Percentiles rank a stretch among this genome's conserved stretches.
Conservation (phyloP, 2,329 filamentous ascomycete genomes). For the Fusarium virguliforme region DNA sequence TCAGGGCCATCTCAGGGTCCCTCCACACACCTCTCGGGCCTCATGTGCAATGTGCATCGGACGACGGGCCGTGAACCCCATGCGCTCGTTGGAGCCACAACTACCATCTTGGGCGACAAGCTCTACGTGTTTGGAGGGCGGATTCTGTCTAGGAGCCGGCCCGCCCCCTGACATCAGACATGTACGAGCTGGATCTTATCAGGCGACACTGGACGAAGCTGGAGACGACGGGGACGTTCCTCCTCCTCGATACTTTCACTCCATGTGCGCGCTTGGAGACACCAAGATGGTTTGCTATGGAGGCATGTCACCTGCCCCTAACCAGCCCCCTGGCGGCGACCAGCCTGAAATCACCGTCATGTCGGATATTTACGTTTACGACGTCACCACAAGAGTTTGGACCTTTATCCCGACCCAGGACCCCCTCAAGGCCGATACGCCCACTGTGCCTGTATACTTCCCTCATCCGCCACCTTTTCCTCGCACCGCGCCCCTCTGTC, state of each 20-base stretch:
- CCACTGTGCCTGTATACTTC: constrained; percentile 93
- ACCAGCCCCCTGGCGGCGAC: constrained; percentile 63
- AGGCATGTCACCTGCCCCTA: constrained; percentile 89
- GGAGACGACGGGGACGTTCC: constrained; percentile 86
- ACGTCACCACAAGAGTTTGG: constrained; percentile 87
- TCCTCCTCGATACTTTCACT: constrained; percentile 96
- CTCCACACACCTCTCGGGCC: constrained; percentile 74
- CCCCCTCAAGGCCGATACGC: constrained; percentile 95
- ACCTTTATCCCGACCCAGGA: constrained; percentile 86
- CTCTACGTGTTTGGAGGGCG: constrained; percentile 97
- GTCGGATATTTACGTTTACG: constrained; percentile 98
- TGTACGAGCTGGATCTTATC: constrained; percentile 95
- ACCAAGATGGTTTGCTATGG: constrained; percentile 98
- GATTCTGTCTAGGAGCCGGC: constrained; percentile 86
- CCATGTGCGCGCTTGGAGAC: constrained; percentile 92
- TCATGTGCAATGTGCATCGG: constrained; percentile 82
- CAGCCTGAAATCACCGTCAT: constrained; percentile 93
- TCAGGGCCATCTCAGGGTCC: constrained; percentile 65
- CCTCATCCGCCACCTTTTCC: constrained; percentile 88
- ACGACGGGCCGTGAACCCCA: constrained; percentile 94
- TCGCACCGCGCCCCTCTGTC: constrained; percentile 88
- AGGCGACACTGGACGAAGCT: constrained; percentile 94
- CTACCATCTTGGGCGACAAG: constrained; percentile 94
- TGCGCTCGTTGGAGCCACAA: constrained; percentile 93
- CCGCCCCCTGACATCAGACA: constrained; percentile 85